phyloP scores from a whole-genome alignment of 192 early-diverging fungal species.

The Linderina pennispora region DNA sequence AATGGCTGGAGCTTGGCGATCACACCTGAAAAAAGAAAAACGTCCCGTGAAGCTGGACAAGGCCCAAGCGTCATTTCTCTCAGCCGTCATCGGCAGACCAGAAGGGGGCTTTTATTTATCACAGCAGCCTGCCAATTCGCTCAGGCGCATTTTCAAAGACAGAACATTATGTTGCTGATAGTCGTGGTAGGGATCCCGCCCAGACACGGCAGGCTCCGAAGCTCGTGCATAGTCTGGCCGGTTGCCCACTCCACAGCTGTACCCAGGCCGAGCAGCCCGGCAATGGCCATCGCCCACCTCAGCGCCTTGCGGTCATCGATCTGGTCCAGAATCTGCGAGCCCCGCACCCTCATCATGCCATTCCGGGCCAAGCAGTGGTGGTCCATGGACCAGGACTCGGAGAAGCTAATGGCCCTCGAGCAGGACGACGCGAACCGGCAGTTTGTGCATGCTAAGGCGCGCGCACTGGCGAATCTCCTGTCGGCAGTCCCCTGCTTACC shows the following conservation, averaged over 20 bases:
- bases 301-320: background rate
- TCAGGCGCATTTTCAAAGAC: background rate
- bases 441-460: background rate
- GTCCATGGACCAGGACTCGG: background rate
- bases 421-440: conserved; percentile 2
- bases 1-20: background rate
- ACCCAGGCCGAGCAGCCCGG: background rate
- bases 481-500: background rate
- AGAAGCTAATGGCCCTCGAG: background rate
- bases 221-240: background rate
- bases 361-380: background rate
- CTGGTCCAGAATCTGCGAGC: no score
- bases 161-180: background rate
- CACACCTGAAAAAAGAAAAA: no score
- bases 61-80: no score
- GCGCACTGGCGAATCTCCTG: background rate
- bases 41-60: no score
- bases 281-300: background rate
- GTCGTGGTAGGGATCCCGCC: background rate
- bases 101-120: no score
- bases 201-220: background rate
- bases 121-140: no score
- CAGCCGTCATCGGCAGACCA: no score
- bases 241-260: background rate
- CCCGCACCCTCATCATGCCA: no score